Evolutionary conservation across 1,284 basidiomycete species (phyloP), one percentile per base, ranked within the genome.

Genomic region (Puccinia coronata): DNA sequence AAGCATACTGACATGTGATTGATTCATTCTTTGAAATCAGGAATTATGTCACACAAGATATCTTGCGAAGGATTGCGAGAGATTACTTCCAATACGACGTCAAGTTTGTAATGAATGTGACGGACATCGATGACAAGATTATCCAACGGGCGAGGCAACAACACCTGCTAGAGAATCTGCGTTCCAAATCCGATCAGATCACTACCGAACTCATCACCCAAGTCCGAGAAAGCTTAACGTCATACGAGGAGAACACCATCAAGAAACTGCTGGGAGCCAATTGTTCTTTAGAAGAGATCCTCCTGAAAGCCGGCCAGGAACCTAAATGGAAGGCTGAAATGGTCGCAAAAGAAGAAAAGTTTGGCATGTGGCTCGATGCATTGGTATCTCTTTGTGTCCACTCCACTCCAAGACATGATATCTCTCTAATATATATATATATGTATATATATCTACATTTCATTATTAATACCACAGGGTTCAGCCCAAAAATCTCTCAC

Each of bases 51-150:
- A 95, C 97, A 0, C 96, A 99, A 87, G 97, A 99, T 86, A 91
- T 99, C 84, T 89, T 99, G 63, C 90, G 97, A 79, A 89, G 97
- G 74, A 95, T 99, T 82, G 89, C 99, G 88, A 89, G 92, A 1
- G 95, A 99, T 87, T 98, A 98, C 87, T 98, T 99, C 87, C 93
- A 93, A 65, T 99, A 97, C 86, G 93, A 98, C 85, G 92, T 99
- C 82, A 94, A 98, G 86, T 98, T 99, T 86, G 96, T 99, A 81
- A 98, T 98, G 95, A 99, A 99, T 87, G 92, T 99, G 85, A 99
- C 97, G 5, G 97, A 99, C 87, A 97, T 99, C 83, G 97, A 99
- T 86, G 97, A 99, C 90, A 99, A 99, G 90, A 96, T 94, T 83
- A 84, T 89, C 84, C 65, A 79, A 80, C 83, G 83, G 47, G 79